Evolutionary conservation across 495 filamentous ascomycete genomes (phyloP).

Genomic region (Penicillium coffeae): DNA sequence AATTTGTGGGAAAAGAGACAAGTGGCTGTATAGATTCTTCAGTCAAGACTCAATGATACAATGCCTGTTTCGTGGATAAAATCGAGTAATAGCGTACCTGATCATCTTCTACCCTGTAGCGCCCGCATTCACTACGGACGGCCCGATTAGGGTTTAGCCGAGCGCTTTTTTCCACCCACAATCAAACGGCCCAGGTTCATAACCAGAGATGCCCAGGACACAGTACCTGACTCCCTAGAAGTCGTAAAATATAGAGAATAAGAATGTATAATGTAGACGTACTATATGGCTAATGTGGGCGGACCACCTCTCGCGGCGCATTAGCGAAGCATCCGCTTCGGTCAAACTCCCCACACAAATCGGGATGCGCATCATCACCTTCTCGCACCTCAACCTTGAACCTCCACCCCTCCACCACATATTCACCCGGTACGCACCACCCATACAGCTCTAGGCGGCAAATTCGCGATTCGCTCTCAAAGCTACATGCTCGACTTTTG

Average conservation of each 20-base stretch:
- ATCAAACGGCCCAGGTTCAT: constrained; percentile 8
- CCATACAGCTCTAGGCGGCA: background rate
- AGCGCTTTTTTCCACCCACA: constrained; percentile 28
- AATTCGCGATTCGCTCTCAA: background rate
- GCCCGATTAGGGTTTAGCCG: constrained; percentile 45
- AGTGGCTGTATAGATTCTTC: too few relatives aligned
- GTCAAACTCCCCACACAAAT: constrained; percentile 14
- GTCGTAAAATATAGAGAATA: background rate
- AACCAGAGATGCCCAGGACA: background rate
- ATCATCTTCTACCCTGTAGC: too few relatives aligned
- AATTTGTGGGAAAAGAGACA: constrained; percentile 25
- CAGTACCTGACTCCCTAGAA: background rate
- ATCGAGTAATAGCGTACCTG: too few relatives aligned
- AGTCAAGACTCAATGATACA: too few relatives aligned
- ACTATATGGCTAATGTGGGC: background rate
- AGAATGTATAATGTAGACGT: background rate
- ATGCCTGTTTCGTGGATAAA: too few relatives aligned
- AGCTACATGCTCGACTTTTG: background rate
- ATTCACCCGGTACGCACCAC: background rate
- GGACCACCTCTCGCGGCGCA: background rate
- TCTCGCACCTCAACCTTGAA: background rate
- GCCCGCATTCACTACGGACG: background rate
- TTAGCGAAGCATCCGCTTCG: constrained; percentile 10
- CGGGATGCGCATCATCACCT: constrained; percentile 6
- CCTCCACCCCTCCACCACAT: background rate